A percentile compares a stretch with the other conserved stretches of the same genome.
phyloP scores from a whole-genome alignment of 2,329 filamentous ascomycete genomes.

The Daldinia sp. region DNA sequence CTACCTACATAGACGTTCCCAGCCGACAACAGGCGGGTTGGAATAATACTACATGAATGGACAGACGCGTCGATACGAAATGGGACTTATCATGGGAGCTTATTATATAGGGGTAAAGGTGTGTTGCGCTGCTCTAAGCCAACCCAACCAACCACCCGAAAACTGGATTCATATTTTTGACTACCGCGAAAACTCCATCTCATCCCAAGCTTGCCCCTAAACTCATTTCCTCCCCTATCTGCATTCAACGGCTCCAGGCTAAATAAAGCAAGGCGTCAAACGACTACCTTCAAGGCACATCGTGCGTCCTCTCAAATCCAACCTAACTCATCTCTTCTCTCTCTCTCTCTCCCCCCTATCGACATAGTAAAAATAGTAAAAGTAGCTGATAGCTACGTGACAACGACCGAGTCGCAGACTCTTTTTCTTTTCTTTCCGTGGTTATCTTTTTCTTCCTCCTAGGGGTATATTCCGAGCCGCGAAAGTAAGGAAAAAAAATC shows the following conservation, averaged over 20 bases:
- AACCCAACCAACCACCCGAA: slow-evolving; percentile 4
- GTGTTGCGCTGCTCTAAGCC: slow-evolving; percentile 4
- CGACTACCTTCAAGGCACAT: slow-evolving; percentile 36
- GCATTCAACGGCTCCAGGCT: not conserved
- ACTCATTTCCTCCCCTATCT: not conserved
- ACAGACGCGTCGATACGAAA: slow-evolving; percentile 10
- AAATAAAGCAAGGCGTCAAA: slow-evolving; percentile 21
- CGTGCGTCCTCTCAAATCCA: slow-evolving; percentile 3
- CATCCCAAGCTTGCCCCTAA: no score
- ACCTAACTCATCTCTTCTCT: not conserved
- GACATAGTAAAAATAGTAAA: slow-evolving; percentile 7
- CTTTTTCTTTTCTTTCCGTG: slow-evolving; percentile 17
- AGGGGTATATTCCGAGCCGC: slow-evolving; percentile 18
- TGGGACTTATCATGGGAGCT: not conserved
- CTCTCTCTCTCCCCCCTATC: not conserved
- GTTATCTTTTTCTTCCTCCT: not conserved
- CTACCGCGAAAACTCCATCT: slow-evolving; percentile 22
- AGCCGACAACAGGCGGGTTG: slow-evolving; percentile 3
- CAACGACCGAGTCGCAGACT: slow-evolving; percentile 37
- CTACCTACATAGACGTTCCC: slow-evolving; percentile 21
- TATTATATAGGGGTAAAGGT: slow-evolving; percentile 12
- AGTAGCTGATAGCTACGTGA: slow-evolving; percentile 19
- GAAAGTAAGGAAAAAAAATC: slow-evolving; percentile 2
- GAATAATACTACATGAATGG: slow-evolving; percentile 26
- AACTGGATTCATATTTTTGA: slow-evolving; percentile 23